Conservation (phyloP, 2,329 filamentous ascomycete species). For the Colletotrichum sp. region DNA sequence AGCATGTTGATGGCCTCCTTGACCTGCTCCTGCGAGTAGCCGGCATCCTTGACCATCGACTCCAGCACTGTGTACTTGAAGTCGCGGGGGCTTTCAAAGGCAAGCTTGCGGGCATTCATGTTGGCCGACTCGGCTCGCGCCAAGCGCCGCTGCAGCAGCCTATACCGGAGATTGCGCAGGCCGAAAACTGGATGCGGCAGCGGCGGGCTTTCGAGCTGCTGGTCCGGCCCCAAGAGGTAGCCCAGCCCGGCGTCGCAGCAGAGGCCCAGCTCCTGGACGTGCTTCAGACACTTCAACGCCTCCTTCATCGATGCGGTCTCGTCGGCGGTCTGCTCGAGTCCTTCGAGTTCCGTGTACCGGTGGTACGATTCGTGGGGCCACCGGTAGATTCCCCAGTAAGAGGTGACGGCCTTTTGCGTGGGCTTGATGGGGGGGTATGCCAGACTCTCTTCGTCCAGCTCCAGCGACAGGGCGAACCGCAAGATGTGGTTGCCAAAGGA, state of each 20-base stretch:
- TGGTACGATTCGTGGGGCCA: slow-evolving; percentile 68
- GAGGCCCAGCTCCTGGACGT: slow-evolving; percentile 67
- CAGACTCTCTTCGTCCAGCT: slow-evolving; percentile 62
- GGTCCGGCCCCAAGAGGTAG: slow-evolving; percentile 68
- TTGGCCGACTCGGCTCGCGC: neutral
- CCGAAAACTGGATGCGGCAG: slow-evolving; percentile 40
- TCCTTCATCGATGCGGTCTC: slow-evolving; percentile 65
- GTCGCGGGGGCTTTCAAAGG: slow-evolving; percentile 28
- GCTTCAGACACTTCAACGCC: slow-evolving; percentile 61
- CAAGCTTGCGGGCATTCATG: slow-evolving; percentile 25
- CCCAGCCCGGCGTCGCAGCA: slow-evolving; percentile 73
- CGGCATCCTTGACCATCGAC: slow-evolving; percentile 42
- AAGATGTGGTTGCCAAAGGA: slow-evolving; percentile 65
- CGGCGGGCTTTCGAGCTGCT: slow-evolving; percentile 50
- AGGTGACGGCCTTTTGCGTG: slow-evolving; percentile 55
- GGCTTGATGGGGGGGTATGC: slow-evolving; percentile 61
- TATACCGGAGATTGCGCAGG: slow-evolving; percentile 1
- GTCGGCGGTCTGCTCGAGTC: slow-evolving; percentile 68
- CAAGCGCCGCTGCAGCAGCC: slow-evolving; percentile 16
- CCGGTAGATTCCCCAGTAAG: slow-evolving; percentile 69
- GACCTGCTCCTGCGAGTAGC: slow-evolving; percentile 33
- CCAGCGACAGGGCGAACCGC: slow-evolving; percentile 71
- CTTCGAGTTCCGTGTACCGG: slow-evolving; percentile 63
- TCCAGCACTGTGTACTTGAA: slow-evolving; percentile 37
- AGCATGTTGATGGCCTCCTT: slow-evolving; percentile 39